These are phyloP conservation scores for Neonectria hederae DNA, from an alignment of 2,329 filamentous ascomycete genomes.

Conservation along the genomic window DNA sequence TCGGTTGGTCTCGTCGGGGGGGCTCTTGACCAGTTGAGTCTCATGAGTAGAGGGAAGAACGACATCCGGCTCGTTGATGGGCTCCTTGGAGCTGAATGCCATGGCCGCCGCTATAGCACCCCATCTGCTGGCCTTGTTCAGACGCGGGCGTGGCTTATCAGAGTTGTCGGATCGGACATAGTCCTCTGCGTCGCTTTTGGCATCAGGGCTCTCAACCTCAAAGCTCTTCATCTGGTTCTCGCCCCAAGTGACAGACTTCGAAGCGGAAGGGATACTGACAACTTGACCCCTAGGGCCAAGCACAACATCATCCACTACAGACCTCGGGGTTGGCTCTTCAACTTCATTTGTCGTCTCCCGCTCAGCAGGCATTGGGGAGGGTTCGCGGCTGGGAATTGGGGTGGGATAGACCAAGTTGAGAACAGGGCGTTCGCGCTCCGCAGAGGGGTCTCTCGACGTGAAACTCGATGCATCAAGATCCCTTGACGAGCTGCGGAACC, in stretches of 20 bases:
- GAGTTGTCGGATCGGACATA: slow-evolving; percentile 36
- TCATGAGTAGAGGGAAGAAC: slow-evolving; percentile 25
- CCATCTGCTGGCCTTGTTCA: slow-evolving; percentile 59
- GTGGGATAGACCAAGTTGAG: slow-evolving; percentile 71
- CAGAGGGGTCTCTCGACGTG: slow-evolving; percentile 61
- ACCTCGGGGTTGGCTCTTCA: slow-evolving; percentile 36
- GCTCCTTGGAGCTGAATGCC: slow-evolving; percentile 52
- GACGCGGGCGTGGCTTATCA: slow-evolving; percentile 48
- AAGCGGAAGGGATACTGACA: slow-evolving; percentile 46
- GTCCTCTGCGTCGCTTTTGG: slow-evolving; percentile 46
- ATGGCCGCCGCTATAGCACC: slow-evolving; percentile 62
- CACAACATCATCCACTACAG: slow-evolving; percentile 48
- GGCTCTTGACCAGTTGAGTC: slow-evolving; percentile 27
- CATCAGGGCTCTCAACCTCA: slow-evolving; percentile 67
- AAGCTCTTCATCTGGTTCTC: slow-evolving; percentile 72
- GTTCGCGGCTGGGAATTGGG: slow-evolving; percentile 53
- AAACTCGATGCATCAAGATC: slow-evolving; percentile 48
- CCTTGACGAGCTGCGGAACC: slow-evolving; percentile 45
- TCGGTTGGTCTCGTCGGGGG: slow-evolving; percentile 27
- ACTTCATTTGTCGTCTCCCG: slow-evolving; percentile 27
- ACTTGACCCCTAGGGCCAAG: slow-evolving; percentile 55
- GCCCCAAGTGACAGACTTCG: slow-evolving; percentile 72
- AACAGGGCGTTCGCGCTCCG: slow-evolving; percentile 64
- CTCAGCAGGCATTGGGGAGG: slow-evolving; percentile 55
- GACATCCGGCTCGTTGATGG: slow-evolving; percentile 47